Conservation (phyloP, 116 monocot genomes). For the Iris pallida region DNA sequence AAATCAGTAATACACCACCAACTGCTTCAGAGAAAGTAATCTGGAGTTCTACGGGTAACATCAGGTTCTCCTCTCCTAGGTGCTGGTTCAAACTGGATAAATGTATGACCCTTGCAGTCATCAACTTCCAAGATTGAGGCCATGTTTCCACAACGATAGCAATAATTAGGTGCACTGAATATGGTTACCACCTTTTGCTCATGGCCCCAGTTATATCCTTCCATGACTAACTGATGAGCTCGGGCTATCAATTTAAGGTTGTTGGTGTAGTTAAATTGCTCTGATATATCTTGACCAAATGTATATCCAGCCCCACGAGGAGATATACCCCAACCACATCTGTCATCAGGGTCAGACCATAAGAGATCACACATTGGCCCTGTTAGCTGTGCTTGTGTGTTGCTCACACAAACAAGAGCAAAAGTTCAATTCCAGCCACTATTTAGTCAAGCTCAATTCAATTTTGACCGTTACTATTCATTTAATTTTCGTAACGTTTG, state of each 20-base stretch:
- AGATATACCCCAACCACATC: slow-evolving; percentile 91
- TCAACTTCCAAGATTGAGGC: slow-evolving; percentile 93
- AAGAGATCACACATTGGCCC: too few relatives aligned
- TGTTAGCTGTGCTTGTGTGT: too few relatives aligned
- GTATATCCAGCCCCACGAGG: slow-evolving; percentile 89
- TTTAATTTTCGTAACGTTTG: too few relatives aligned
- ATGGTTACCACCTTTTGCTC: slow-evolving; percentile 94
- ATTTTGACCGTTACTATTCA: too few relatives aligned
- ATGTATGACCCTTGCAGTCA: slow-evolving; percentile 76
- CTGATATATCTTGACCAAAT: slow-evolving; percentile 96
- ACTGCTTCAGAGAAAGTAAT: slow-evolving; percentile 70
- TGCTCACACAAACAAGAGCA: too few relatives aligned
- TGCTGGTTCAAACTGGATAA: slow-evolving; percentile 92
- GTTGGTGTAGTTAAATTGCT: slow-evolving; percentile 89
- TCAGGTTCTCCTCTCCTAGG: slow-evolving; percentile 90
- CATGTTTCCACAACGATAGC: slow-evolving; percentile 96
- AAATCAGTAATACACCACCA: neutral
- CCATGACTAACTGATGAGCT: slow-evolving; percentile 96
- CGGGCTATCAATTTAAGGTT: slow-evolving; percentile 85
- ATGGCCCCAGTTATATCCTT: slow-evolving; percentile 95
- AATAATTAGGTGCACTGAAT: slow-evolving; percentile 95
- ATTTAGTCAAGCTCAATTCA: too few relatives aligned
- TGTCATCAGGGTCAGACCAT: too few relatives aligned
- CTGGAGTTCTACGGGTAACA: slow-evolving; percentile 86
- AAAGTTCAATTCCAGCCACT: too few relatives aligned